Evolutionary conservation across 768 basidiomycete species (phyloP).

Genomic region (Mycena kentingensis): DNA sequence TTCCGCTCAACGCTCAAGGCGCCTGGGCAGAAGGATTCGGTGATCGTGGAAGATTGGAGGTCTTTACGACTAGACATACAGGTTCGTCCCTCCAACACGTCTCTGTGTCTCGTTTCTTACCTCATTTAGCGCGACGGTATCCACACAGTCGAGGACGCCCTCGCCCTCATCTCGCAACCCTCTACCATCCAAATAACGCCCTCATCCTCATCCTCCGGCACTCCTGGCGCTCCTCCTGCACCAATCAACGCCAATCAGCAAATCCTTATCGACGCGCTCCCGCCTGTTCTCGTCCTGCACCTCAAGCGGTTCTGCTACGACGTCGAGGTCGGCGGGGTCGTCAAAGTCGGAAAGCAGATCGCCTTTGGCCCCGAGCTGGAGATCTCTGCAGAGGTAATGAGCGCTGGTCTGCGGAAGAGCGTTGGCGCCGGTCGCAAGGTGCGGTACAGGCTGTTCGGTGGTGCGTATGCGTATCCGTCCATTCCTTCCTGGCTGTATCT

Average conservation of each 20-base stretch:
- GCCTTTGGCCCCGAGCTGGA: conserved; percentile 77
- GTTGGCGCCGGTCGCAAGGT: conserved; percentile 37
- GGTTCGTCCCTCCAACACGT: conserved; percentile 37
- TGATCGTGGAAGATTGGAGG: conserved; percentile 90
- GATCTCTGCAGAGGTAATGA: conserved; percentile 62
- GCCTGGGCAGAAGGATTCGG: conserved; percentile 82
- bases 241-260: conserved; percentile 51
- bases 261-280: conserved; percentile 75
- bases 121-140: conserved; percentile 64
- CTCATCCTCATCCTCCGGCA: conserved; percentile 43
- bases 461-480: conserved; percentile 40
- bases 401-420: not conserved
- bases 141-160: conserved; percentile 78
- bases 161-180: conserved; percentile 74
- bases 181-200: conserved; percentile 78
- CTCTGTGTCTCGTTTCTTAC: not conserved
- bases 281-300: conserved; percentile 83
- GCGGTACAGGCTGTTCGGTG: conserved; percentile 83
- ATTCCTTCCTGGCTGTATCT: not conserved
- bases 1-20: conserved; percentile 82
- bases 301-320: conserved; percentile 93
- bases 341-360: conserved; percentile 85
- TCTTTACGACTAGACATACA: conserved; percentile 88
- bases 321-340: conserved; percentile 67
- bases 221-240: conserved; percentile 70